A percentile compares a stretch with the other conserved stretches of the same genome.
Conservation (phyloP, 345 rosid genomes). For the Eucalyptus victrix region DNA sequence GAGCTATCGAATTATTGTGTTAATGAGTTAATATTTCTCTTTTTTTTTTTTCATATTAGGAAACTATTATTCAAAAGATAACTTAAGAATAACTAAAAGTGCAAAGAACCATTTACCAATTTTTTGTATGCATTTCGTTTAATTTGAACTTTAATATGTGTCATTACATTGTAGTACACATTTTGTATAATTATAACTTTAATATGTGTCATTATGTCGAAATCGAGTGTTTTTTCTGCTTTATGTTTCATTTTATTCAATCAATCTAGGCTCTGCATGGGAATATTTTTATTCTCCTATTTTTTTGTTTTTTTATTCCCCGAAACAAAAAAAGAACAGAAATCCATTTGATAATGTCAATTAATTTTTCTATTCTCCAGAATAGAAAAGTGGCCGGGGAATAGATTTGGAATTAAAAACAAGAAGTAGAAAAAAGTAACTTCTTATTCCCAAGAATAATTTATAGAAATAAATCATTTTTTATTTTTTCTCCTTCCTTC, state of each 20-base stretch:
- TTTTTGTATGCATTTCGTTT: background rate
- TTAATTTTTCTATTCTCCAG: accelerated
- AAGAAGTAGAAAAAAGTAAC: no score
- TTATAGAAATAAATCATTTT: no score
- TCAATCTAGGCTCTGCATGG: no score
- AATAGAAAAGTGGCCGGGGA: no score
- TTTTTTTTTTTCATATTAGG: background rate
- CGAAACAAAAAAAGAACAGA: accelerated
- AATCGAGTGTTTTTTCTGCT: background rate
- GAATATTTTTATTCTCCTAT: no score
- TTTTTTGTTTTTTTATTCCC: no score
- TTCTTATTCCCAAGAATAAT: no score
- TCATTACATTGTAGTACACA: background rate
- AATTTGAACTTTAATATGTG: no score
- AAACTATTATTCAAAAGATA: no score
- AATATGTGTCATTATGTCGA: background rate
- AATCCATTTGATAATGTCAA: accelerated
- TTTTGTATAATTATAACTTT: background rate
- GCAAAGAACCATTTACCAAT: background rate
- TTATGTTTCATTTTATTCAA: background rate
- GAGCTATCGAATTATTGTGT: background rate
- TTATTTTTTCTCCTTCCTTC: background rate
- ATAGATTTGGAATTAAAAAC: no score
- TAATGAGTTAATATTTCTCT: background rate
- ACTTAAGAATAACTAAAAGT: background rate